Evolutionary conservation across 345 rosid species (phyloP).

Genomic region (Aurinia saxatilis): DNA sequence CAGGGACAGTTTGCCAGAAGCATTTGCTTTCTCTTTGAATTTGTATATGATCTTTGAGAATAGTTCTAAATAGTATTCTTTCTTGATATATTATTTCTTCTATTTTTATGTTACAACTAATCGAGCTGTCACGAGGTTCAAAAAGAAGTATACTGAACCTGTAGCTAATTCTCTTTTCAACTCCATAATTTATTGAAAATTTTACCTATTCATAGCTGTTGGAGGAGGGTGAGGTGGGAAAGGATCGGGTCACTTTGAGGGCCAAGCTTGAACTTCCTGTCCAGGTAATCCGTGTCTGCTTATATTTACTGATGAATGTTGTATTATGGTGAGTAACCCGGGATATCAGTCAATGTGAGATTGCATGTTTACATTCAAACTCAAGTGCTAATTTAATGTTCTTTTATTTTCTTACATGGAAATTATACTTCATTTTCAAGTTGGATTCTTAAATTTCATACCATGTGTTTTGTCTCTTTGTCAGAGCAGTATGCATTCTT

Average conservation of each 20-base stretch:
- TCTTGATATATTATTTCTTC: neutral
- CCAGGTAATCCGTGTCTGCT: constrained; percentile 52
- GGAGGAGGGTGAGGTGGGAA: constrained; percentile 97
- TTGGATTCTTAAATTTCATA: neutral
- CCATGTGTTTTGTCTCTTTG: neutral
- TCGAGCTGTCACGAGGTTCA: neutral
- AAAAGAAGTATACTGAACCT: neutral
- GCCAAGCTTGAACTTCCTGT: constrained; percentile 99
- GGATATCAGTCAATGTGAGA: constrained; percentile 5
- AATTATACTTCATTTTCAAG: neutral
- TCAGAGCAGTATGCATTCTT: neutral
- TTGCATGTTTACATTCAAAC: neutral
- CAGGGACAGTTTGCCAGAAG: constrained; percentile 3
- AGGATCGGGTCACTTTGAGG: constrained; percentile 72
- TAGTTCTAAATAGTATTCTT: neutral
- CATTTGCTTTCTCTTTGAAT: neutral
- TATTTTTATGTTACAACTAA: neutral
- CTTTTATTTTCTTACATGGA: neutral
- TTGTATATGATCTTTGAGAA: neutral
- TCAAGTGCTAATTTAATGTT: neutral
- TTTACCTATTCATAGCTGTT: constrained; percentile 44
- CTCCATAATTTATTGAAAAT: neutral
- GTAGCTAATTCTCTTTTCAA: neutral
- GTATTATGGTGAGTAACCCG: neutral
- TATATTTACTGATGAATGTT: constrained; percentile 6